A percentile compares a stretch with the other conserved stretches of the same genome.
Conservation (phyloP, 2,329 filamentous ascomycete species). For the Phoma sp. region DNA sequence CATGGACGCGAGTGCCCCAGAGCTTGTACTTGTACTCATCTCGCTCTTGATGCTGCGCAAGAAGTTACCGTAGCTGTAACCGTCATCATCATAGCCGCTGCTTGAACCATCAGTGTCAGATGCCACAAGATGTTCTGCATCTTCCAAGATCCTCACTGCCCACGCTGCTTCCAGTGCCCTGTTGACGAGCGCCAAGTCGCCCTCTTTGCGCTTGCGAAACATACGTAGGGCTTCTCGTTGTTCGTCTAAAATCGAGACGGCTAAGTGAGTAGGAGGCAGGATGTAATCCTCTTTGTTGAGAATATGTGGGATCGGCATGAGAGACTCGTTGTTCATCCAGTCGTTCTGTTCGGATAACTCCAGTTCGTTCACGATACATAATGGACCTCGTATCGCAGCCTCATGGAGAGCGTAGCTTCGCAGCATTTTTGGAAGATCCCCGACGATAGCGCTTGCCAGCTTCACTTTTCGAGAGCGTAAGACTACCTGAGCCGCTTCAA, state of each 20-base stretch:
- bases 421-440: conserved; percentile 4
- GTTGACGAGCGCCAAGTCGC: conserved; percentile 1
- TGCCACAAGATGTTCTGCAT: conserved; percentile 9
- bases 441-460: not conserved
- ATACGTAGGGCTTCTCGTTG: conserved; percentile 21
- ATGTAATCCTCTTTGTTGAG: not conserved
- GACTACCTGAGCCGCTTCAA: not conserved
- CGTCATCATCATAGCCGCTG: conserved; percentile 9
- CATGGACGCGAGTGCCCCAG: conserved; percentile 5
- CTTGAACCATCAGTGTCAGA: conserved; percentile 8
- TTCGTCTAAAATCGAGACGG: conserved; percentile 22
- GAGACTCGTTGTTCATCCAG: conserved; percentile 12
- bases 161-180: conserved; percentile 21
- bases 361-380: not conserved
- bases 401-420: not conserved
- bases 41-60: conserved; percentile 22
- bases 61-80: conserved; percentile 26
- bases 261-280: not conserved
- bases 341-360: conserved; percentile 8
- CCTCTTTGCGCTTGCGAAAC: conserved; percentile 14
- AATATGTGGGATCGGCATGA: not conserved
- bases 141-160: conserved; percentile 21
- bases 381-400: not conserved
- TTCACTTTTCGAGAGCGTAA: not conserved
- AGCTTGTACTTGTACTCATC: conserved; percentile 8